Percentiles rank a stretch among this genome's conserved stretches.
These are phyloP conservation scores for Lachnum nothofagi DNA, from an alignment of 2,329 filamentous ascomycete species.

Conservation along the genomic window DNA sequence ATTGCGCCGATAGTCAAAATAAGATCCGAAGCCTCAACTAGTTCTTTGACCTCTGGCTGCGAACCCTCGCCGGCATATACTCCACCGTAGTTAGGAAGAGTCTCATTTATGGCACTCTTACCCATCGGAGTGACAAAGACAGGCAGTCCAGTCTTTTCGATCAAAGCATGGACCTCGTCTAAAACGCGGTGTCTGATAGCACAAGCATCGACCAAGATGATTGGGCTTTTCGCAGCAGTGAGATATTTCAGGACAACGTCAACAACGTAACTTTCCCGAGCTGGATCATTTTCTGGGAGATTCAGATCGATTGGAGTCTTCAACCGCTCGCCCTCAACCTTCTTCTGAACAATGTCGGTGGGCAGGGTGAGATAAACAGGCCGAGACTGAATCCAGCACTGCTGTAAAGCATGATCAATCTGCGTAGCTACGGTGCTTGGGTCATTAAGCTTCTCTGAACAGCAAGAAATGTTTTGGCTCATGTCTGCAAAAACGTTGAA, in stretches of 20 bases:
- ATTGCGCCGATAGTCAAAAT: slow-evolving; percentile 65
- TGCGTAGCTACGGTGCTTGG: slow-evolving; percentile 64
- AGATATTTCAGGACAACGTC: slow-evolving; percentile 71
- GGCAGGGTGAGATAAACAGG: slow-evolving; percentile 83
- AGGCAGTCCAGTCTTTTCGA: slow-evolving; percentile 69
- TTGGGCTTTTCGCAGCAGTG: slow-evolving; percentile 64
- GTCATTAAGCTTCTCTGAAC: slow-evolving; percentile 65
- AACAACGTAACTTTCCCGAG: slow-evolving; percentile 77
- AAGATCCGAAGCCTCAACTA: slow-evolving; percentile 65
- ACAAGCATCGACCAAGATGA: slow-evolving; percentile 79
- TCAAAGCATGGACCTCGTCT: slow-evolving; percentile 65
- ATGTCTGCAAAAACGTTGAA: slow-evolving; percentile 80
- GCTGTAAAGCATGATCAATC: slow-evolving; percentile 71
- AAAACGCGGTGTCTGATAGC: slow-evolving; percentile 71
- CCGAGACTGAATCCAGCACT: slow-evolving; percentile 68
- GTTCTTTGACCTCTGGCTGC: slow-evolving; percentile 56
- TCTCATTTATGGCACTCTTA: slow-evolving; percentile 77
- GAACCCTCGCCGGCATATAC: slow-evolving; percentile 80
- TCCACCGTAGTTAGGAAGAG: slow-evolving; percentile 69
- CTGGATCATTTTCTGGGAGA: slow-evolving; percentile 59
- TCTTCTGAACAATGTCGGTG: slow-evolving; percentile 71
- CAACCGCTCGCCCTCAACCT: slow-evolving; percentile 68
- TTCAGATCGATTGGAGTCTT: slow-evolving; percentile 64
- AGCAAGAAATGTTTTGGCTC: slow-evolving; percentile 66
- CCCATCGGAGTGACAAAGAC: slow-evolving; percentile 89